phyloP scores from a whole-genome alignment of 2,329 filamentous ascomycete genomes.

The Penicillium sclerotiorum region DNA sequence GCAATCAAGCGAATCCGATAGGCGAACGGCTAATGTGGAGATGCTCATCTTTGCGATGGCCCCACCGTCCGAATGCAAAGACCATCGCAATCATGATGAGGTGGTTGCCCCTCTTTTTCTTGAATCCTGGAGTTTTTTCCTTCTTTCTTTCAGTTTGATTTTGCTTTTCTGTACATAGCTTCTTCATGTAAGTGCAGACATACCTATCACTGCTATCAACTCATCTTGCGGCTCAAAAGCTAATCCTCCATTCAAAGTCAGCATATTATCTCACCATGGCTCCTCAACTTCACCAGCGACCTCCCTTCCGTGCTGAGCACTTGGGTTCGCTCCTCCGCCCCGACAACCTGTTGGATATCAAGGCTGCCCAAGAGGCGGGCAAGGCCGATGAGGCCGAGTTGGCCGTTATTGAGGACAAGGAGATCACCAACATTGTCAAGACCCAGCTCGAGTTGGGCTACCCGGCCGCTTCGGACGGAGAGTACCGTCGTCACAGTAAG shows the following conservation, averaged over 20 bases:
- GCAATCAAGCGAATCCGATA: constrained; percentile 10
- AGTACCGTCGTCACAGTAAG: constrained; percentile 59
- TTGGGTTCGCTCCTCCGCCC: constrained; percentile 72
- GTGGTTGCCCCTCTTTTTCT: constrained; percentile 21
- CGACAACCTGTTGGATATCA: constrained; percentile 60
- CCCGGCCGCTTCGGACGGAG: constrained; percentile 67
- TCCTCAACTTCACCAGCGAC: constrained; percentile 44
- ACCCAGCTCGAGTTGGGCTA: constrained; percentile 66
- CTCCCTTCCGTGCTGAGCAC: constrained; percentile 73
- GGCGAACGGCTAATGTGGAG: constrained; percentile 16
- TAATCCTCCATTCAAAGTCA: neutral
- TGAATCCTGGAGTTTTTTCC: constrained; percentile 1
- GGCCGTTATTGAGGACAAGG: constrained; percentile 63
- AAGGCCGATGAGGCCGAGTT: constrained; percentile 60
- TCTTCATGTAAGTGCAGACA: neutral
- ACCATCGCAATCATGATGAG: constrained; percentile 10
- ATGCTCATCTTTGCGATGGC: constrained; percentile 19
- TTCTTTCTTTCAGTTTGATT: neutral
- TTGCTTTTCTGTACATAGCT: neutral
- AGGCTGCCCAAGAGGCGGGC: constrained; percentile 60
- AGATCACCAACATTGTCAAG: constrained; percentile 66
- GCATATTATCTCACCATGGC: constrained; percentile 28
- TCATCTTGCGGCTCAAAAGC: neutral
- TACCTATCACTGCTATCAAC: neutral
- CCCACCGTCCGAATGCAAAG: constrained; percentile 5